Evolutionary conservation across 2,329 filamentous ascomycete genomes (phyloP).

Genomic region (Proliferodiscus dingleyae): DNA sequence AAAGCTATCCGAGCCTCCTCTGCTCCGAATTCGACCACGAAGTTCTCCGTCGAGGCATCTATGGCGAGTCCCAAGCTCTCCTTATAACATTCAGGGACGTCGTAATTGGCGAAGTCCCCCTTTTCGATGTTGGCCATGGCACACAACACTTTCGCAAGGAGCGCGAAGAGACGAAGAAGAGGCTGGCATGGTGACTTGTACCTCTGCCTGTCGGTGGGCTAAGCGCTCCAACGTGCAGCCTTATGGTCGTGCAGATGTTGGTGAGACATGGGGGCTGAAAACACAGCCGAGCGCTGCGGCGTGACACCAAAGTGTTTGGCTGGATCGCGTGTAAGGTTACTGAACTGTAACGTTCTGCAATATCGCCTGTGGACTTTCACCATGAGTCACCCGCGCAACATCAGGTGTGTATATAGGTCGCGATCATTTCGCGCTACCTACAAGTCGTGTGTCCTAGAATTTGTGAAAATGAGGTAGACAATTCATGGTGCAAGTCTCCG

Average conservation of each 20-base stretch:
- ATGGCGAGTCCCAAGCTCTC: conserved; percentile 38
- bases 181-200: conserved; percentile 9
- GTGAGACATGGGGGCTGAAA: too few relatives aligned
- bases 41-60: conserved; percentile 46
- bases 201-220: neutral
- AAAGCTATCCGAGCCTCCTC: conserved; percentile 51
- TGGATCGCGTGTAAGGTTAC: too few relatives aligned
- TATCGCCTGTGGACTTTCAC: too few relatives aligned
- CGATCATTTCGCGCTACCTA: neutral
- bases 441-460: neutral
- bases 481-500: neutral
- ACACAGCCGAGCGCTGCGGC: too few relatives aligned
- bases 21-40: conserved; percentile 61
- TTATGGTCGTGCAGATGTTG: neutral
- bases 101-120: conserved; percentile 41
- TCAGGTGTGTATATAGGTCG: conserved; percentile 12
- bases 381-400: conserved; percentile 15
- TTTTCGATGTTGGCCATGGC: conserved; percentile 15
- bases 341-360: too few relatives aligned
- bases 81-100: conserved; percentile 43
- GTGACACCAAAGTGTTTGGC: too few relatives aligned
- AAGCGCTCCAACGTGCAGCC: conserved; percentile 1
- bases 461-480: neutral
- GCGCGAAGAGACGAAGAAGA: conserved; percentile 2
- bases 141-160: neutral